Base-by-base conservation (phyloP, 768 basidiomycete species). In the Pleurotus platypus region DNA sequence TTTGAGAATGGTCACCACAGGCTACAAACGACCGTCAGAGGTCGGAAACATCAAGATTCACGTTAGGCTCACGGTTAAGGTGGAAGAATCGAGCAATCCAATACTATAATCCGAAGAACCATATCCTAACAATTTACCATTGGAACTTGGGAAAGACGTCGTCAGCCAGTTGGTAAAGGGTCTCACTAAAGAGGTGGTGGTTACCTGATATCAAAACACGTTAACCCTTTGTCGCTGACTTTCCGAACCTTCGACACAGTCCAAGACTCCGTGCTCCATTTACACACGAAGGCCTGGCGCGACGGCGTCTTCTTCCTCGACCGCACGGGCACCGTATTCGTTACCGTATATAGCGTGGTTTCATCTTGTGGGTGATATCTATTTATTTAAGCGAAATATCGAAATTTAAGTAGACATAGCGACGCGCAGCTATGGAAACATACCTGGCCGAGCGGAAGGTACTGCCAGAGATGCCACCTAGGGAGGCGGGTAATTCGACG, bases 181-280 rank as follows among this genome's bases (percentile, higher is more conserved):
- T 2, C 39, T 51, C 27, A 60, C 55, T 47, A 58, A 26, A 40
- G 49, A 54, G 11, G 9, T 1, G 46, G 27, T 11, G 64, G 79
- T 56, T 60, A 92, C 94, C 92, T 96, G 53, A 93, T 72, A 66
- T 93, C 92, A 66, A 98, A 89, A 64, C 87, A 90, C 9, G 96
- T 98, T 27, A 97, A 64, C 16, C 89, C 87, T 60, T 86, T 85
- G 58, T 89, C 88, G 24, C 86, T 84, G 3, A 94, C 76, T 66
- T 92, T 92, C 56, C 87, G 79, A 20, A 77, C 76, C 58, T 83
- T 86, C 4, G 83, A 77, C 4, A 86, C 71, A 15, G 77, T 79
- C 90, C 92, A 92, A 2, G 78, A 80, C 16, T 79, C 66, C 12
- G 85, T 78, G 62, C 87, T 84, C 93, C 89, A 96, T 69, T 83